Percentiles rank a stretch among this genome's conserved stretches.
Evolutionary conservation across 2,329 filamentous ascomycete species (phyloP).

Genomic region (Aschersonia sp.): DNA sequence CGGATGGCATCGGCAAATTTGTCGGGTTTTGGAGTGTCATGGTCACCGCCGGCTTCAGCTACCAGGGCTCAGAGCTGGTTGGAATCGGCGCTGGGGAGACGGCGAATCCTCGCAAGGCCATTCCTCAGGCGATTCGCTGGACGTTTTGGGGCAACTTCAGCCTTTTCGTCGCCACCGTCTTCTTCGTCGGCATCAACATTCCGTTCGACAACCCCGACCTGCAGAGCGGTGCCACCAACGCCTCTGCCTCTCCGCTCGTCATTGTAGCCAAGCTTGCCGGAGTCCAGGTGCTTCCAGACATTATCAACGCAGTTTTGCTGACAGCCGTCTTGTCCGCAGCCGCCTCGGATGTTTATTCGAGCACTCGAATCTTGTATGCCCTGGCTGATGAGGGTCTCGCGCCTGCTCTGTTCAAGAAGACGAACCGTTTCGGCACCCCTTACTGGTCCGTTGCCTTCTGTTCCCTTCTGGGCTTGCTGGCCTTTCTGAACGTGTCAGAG

Average conservation of each 20-base stretch:
- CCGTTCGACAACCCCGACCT: slow-evolving; percentile 45
- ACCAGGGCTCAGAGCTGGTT: slow-evolving; percentile 61
- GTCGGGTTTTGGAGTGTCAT: slow-evolving; percentile 57
- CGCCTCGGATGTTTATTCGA: slow-evolving; percentile 64
- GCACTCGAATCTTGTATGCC: slow-evolving; percentile 52
- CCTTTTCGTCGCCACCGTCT: slow-evolving; percentile 50
- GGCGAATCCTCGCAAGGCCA: slow-evolving; percentile 54
- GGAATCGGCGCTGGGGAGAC: slow-evolving; percentile 69
- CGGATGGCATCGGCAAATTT: slow-evolving; percentile 42
- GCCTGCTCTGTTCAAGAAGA: slow-evolving; percentile 42
- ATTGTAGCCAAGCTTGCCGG: slow-evolving; percentile 46
- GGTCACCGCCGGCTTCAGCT: slow-evolving; percentile 55
- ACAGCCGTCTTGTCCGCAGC: slow-evolving; percentile 68
- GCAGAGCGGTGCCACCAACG: slow-evolving; percentile 35
- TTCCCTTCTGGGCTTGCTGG: slow-evolving; percentile 45
- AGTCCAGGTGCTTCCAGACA: slow-evolving; percentile 46
- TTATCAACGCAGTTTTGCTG: slow-evolving; percentile 67
- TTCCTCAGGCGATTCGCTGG: slow-evolving; percentile 58
- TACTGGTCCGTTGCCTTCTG: slow-evolving; percentile 40
- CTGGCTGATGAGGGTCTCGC: slow-evolving; percentile 51
- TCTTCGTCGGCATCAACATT: slow-evolving; percentile 59
- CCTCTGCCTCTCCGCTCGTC: slow-evolving; percentile 51
- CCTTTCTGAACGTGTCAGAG: slow-evolving; percentile 50
- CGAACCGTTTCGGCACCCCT: slow-evolving; percentile 48
- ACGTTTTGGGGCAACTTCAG: slow-evolving; percentile 63